These are phyloP conservation scores for Phytophthora litchii DNA, from an alignment of 352 stramenopile species.

Conservation along the genomic window DNA sequence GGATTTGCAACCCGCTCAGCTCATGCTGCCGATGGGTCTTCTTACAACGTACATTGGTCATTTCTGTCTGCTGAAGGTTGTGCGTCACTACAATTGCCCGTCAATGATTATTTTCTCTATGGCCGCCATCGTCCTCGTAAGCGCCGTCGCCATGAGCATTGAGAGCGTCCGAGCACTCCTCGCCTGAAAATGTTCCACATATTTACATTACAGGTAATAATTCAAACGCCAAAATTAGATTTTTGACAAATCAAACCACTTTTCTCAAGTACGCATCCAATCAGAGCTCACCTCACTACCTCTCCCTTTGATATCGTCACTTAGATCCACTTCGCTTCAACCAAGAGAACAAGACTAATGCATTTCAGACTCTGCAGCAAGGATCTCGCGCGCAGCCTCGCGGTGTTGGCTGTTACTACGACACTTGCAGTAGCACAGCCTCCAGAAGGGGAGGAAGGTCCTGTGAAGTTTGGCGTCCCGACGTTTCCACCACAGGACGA, in stretches of 20 bases:
- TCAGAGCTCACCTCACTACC: not conserved
- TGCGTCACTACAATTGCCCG: conserved; percentile 65
- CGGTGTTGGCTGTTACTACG: conserved; percentile 11
- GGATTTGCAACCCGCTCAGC: conserved; percentile 46
- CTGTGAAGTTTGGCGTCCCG: conserved; percentile 33
- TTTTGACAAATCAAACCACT: conserved; percentile 1
- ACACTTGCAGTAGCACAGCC: conserved; percentile 9
- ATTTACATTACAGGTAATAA: conserved; percentile 24
- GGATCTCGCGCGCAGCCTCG: conserved; percentile 12
- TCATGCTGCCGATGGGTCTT: conserved; percentile 68
- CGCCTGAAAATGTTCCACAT: conserved; percentile 14
- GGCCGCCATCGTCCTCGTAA: conserved; percentile 67
- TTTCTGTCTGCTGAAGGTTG: conserved; percentile 51
- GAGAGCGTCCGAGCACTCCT: conserved; percentile 52
- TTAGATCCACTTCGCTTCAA: conserved; percentile 25
- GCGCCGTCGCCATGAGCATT: conserved; percentile 66
- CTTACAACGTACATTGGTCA: conserved; percentile 64
- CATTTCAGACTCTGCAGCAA: not conserved
- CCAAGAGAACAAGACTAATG: conserved; percentile 13
- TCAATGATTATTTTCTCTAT: conserved; percentile 78
- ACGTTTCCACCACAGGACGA: conserved; percentile 25
- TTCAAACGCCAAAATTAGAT: not conserved
- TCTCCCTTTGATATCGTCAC: conserved; percentile 2
- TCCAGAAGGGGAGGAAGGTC: conserved; percentile 14
- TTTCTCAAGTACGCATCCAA: not conserved